Conservation (phyloP, 2,329 filamentous ascomycete species). For the Rhynchosporium secalis region DNA sequence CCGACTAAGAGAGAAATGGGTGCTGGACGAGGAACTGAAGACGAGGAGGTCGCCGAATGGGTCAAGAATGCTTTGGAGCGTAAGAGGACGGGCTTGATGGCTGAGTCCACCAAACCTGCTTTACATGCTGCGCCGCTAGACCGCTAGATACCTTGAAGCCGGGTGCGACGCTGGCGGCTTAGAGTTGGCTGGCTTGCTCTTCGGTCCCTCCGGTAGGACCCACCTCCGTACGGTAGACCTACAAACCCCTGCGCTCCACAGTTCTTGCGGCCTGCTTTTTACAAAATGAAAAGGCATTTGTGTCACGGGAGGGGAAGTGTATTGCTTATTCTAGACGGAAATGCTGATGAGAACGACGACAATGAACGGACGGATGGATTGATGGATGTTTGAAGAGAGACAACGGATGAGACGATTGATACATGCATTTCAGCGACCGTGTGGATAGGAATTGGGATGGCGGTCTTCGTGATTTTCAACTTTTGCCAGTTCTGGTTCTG, state of each 20-base stretch:
- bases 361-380: background rate
- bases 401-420: slow-evolving; percentile 3
- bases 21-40: slow-evolving; percentile 47
- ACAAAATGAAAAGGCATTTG: too few species aligned
- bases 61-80: slow-evolving; percentile 70
- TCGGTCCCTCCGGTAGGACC: background rate
- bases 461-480: background rate
- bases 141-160: slow-evolving; percentile 53
- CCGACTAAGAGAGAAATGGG: slow-evolving; percentile 23
- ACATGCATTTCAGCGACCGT: slow-evolving; percentile 10
- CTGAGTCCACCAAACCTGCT: slow-evolving; percentile 66
- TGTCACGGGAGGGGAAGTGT: too few species aligned
- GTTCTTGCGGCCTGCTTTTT: background rate
- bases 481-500: background rate
- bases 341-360: background rate
- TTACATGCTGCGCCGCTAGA: slow-evolving; percentile 81
- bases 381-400: slow-evolving; percentile 1
- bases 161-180: slow-evolving; percentile 8
- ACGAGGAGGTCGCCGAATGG: slow-evolving; percentile 85
- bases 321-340: background rate
- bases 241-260: background rate
- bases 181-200: slow-evolving; percentile 14
- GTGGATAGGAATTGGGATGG: slow-evolving; percentile 4
- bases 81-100: slow-evolving; percentile 58
- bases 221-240: background rate